Evolutionary conservation across 129 eudicot genomes (phyloP), one percentile per base, ranked within the genome.

Genomic region (Flaveria robusta): DNA sequence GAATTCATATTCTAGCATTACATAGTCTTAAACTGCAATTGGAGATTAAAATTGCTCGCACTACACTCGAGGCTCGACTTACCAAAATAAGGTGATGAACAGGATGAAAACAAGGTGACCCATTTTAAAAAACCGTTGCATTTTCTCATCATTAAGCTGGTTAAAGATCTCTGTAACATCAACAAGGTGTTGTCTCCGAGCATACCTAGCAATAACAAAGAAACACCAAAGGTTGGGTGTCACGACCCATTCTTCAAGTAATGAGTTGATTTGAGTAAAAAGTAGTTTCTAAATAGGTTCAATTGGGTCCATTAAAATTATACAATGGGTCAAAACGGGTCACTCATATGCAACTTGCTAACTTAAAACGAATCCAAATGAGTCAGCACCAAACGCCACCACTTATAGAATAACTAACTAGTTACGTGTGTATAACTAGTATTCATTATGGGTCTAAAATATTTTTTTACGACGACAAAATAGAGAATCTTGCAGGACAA

Each of bases 111-210:
- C 20, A 24, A 89, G 82, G 58, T 92, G 85, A 24, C 88, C 96
- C 24, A 89, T 85, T 85, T 91, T 91, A 79, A 89, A 73, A 71
- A 91, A 82, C 55, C 96, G 81, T 62, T 82, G 87, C 80, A 85
- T 82, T 83, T 91, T 91, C 79, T 83, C 96, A 85, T 90, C 79
- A 58, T 83, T 86, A 4, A 91, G 91, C 81, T 76, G 66, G 84
- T 89, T 91, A 72, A 91, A 91, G 45, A 91, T 89, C 86, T 91
- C 97, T 0, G 97, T 92, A 47, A 92, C 92, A 70, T 92, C 97
- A 31, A 92, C 79, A 52, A 89, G 92, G 75, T 92, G 97, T 59
- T 85, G 83, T 59, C 79, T 80, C 59, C 79, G 77, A 56, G 56
- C 82, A 69, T 87, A 89, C 88, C 97, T 51, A 72, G 15, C 15